Evolutionary conservation across 2,329 filamentous ascomycete genomes (phyloP), one percentile per base, ranked within the genome.

Genomic region (Fusarium tjaetaba): DNA sequence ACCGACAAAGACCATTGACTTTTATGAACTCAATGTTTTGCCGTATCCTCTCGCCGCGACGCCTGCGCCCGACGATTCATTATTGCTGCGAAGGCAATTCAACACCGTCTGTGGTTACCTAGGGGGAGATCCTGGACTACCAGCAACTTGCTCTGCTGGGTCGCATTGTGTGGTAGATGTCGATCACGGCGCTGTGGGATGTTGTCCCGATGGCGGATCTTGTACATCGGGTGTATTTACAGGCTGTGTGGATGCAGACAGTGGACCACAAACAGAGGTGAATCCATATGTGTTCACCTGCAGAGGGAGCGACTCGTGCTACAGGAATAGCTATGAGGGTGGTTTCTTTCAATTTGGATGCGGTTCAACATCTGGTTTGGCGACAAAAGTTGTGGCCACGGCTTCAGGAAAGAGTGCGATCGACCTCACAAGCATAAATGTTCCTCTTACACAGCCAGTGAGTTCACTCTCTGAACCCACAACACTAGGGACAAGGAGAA

Each of bases 81-180:
- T 82, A 43, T 80, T 85, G 11, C 76, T 78, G 30, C 83, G 82
- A 51, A 84, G 85, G 43, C 83, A 86, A 67, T 77, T 81, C 59
- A 88, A 89, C 79, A 90, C 88, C 22, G 78, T 91, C 63, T 90
- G 89, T 74, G 89, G 89, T 46, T 91, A 86, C 79, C 84, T 91
- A 75, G 86, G 85, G 68, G 88, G 88, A 28, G 79, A 89, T 71
- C 79, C 85, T 2, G 79, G 80, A 30, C 79, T 89, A 36, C 87
- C 88, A 6, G 89, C 88, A 43, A 90, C 88, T 42, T 91, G 89
- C 77, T 85, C 84, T 34, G 83, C 85, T 1, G 89, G 88, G 39
- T 90, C 88, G 42, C 88, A 90, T 78, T 91, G 89, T 76, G 89
- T 88, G 30, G 80, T 88, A 48, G 88, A 90, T 69, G 79, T 82